A percentile compares a stretch with the other conserved stretches of the same genome.
Evolutionary conservation across 495 filamentous ascomycete genomes (phyloP).

Genomic region (Lophium mytilinum): DNA sequence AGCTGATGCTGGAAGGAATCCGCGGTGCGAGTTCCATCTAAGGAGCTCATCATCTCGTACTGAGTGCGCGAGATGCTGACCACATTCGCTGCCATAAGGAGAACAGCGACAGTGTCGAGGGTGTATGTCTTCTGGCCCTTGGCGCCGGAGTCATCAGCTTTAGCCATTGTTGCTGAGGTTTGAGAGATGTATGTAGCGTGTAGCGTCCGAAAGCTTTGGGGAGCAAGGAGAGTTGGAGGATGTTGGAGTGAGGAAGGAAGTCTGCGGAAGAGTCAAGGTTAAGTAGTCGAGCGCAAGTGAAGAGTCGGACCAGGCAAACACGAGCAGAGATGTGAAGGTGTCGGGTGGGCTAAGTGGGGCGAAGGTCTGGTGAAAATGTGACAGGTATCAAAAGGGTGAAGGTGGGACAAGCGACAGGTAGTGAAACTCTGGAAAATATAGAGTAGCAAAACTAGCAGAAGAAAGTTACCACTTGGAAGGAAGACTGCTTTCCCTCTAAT

Average conservation of each 20-base stretch:
- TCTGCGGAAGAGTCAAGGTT: neutral
- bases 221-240: neutral
- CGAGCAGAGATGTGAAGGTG: neutral
- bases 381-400: no score
- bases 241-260: neutral
- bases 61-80: neutral
- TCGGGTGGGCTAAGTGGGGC: neutral
- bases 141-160: neutral
- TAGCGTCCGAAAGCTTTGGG: no score
- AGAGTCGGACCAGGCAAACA: neutral
- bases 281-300: neutral
- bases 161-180: no score
- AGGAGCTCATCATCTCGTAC: slow-evolving; percentile 18
- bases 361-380: no score
- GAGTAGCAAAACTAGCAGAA: no score
- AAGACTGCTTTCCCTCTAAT: no score
- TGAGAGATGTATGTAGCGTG: no score
- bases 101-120: slow-evolving; percentile 9
- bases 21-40: slow-evolving; percentile 16
- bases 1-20: slow-evolving; percentile 16
- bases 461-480: no score
- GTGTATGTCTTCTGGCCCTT: slow-evolving; percentile 5
- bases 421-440: no score
- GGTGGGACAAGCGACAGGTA: no score
- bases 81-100: slow-evolving; percentile 1